Conservation (phyloP, 179 eudicot genomes). For the Beta macrorhiza region DNA sequence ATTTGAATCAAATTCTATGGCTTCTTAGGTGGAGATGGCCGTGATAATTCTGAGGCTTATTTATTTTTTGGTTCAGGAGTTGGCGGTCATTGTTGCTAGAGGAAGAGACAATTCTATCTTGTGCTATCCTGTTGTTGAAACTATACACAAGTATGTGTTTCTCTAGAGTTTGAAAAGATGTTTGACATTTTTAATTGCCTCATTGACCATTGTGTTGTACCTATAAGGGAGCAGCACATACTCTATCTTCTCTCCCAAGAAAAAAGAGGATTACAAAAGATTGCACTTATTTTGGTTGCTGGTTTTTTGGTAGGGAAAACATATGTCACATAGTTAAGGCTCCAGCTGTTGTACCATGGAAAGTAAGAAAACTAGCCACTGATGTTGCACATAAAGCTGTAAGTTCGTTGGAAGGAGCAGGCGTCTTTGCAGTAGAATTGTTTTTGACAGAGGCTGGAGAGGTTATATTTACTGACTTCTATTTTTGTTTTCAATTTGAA, state of each 20-base stretch:
- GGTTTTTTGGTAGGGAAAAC: constrained; percentile 56
- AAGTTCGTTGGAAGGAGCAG: constrained; percentile 92
- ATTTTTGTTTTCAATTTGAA: background rate
- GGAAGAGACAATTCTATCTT: constrained; percentile 73
- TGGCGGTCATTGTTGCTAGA: constrained; percentile 94
- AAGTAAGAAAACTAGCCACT: constrained; percentile 65
- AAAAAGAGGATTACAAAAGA: background rate
- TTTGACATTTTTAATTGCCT: background rate
- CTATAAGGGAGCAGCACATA: background rate
- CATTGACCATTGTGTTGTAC: background rate
- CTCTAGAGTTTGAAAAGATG: background rate
- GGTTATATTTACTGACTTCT: constrained; percentile 38
- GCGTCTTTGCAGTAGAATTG: constrained; percentile 88
- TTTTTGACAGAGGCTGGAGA: constrained; percentile 79
- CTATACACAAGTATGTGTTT: constrained; percentile 72
- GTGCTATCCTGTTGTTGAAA: constrained; percentile 94
- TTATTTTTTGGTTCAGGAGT: constrained; percentile 52
- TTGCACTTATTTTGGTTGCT: background rate
- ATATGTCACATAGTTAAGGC: constrained; percentile 93
- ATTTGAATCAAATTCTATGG: background rate
- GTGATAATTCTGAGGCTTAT: constrained; percentile 7
- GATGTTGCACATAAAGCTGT: constrained; percentile 77
- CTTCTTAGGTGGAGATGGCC: background rate
- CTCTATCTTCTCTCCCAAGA: background rate
- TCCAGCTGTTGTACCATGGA: constrained; percentile 80